Conservation (phyloP, 148 eudicot genomes). For the Fagopyrum esculentum region DNA sequence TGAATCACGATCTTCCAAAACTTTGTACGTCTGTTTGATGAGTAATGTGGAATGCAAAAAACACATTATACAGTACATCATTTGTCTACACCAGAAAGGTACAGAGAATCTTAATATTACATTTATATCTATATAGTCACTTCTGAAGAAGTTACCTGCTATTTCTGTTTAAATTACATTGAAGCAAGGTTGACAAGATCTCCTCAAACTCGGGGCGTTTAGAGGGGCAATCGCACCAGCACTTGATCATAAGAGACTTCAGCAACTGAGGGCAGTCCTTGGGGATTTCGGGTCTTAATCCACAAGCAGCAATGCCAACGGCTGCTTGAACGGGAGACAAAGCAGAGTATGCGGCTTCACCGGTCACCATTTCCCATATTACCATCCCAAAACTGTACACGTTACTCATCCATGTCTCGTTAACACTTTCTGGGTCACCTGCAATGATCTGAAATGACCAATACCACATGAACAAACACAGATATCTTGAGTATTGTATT, state of each 20-base stretch:
- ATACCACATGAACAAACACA: neutral
- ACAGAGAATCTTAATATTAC: neutral
- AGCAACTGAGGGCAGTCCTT: constrained; percentile 76
- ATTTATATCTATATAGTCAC: neutral
- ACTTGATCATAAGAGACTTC: constrained; percentile 56
- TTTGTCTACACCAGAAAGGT: neutral
- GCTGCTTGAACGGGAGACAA: constrained; percentile 97
- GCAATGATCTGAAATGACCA: constrained; percentile 58
- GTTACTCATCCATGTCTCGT: constrained; percentile 94
- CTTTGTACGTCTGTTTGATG: neutral
- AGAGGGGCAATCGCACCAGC: constrained; percentile 85
- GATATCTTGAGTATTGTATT: neutral
- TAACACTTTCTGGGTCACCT: constrained; percentile 81
- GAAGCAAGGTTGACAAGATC: constrained; percentile 43
- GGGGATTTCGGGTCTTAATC: constrained; percentile 94
- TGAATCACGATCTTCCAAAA: neutral
- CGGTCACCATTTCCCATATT: constrained; percentile 84
- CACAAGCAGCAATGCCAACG: constrained; percentile 94
- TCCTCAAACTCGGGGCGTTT: constrained; percentile 79
- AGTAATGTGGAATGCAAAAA: neutral
- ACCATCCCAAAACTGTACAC: constrained; percentile 88
- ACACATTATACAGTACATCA: too few species aligned
- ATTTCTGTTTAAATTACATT: constrained; percentile 23
- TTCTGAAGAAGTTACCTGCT: constrained; percentile 27
- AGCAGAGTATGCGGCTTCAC: constrained; percentile 85